These are phyloP conservation scores for Amanita pallidorosea DNA, from an alignment of 768 basidiomycete genomes.

Conservation along the genomic window DNA sequence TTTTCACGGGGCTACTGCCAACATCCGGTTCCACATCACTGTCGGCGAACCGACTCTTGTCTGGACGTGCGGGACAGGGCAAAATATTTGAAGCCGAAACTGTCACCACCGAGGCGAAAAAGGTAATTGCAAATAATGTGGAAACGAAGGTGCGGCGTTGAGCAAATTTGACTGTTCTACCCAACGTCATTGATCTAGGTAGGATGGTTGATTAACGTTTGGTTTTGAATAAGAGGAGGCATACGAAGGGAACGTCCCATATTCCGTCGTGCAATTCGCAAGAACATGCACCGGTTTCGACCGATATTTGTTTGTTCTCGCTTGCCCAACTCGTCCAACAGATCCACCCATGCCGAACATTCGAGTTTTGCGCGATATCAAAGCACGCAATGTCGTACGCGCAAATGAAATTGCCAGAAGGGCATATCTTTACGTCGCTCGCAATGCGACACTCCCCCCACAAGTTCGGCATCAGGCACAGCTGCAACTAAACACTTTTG, in stretches of 20 bases:
- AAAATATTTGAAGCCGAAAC: constrained; percentile 72
- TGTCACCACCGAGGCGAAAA: constrained; percentile 66
- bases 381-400: constrained; percentile 60
- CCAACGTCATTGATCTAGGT: constrained; percentile 41
- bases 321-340: constrained; percentile 11
- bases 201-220: constrained; percentile 2
- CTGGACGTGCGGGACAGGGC: constrained; percentile 66
- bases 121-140: constrained; percentile 72
- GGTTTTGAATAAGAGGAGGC: not conserved
- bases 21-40: constrained; percentile 20
- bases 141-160: constrained; percentile 67
- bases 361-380: constrained; percentile 65
- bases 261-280: constrained; percentile 5
- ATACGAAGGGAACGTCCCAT: constrained; percentile 17
- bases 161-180: constrained; percentile 49
- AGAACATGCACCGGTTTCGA: constrained; percentile 16
- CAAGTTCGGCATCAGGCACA: constrained; percentile 91
- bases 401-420: constrained; percentile 75
- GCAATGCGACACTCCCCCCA: constrained; percentile 82
- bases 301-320: constrained; percentile 23
- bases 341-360: constrained; percentile 20
- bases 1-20: constrained; percentile 26
- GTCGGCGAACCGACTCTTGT: constrained; percentile 51
- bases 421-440: constrained; percentile 88
- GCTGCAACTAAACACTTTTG: constrained; percentile 84